phyloP scores from a whole-genome alignment of 75 land plant species.

The Pinus albicaulis region DNA sequence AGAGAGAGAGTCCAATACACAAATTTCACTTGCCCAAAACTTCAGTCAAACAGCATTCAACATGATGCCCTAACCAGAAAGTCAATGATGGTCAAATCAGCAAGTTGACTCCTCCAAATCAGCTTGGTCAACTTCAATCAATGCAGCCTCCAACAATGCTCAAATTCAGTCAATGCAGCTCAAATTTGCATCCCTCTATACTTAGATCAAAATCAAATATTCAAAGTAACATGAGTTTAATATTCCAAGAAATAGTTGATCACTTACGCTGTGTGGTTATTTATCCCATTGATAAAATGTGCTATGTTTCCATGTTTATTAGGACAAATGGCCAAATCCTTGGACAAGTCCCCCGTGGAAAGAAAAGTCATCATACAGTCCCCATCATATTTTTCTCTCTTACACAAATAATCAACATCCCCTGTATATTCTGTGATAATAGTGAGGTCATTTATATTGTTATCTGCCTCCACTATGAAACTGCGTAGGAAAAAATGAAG shows the following conservation, averaged over 20 bases:
- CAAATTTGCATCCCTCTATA: too few relatives aligned
- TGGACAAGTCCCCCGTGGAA: conserved; percentile 20
- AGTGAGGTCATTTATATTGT: conserved; percentile 45
- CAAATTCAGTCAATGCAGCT: too few relatives aligned
- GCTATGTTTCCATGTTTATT: conserved; percentile 57
- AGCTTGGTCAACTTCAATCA: too few relatives aligned
- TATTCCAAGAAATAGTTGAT: conserved; percentile 4
- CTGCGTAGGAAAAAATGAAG: conserved; percentile 15
- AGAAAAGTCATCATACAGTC: conserved; percentile 58
- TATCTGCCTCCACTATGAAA: conserved; percentile 51
- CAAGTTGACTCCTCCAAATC: too few relatives aligned
- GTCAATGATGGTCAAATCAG: too few relatives aligned
- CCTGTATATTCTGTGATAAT: conserved; percentile 51
- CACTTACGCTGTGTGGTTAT: conserved; percentile 41
- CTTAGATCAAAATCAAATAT: too few relatives aligned
- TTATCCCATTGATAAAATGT: conserved; percentile 52
- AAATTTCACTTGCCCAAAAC: too few relatives aligned
- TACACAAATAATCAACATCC: conserved; percentile 48
- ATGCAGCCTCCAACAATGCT: too few relatives aligned
- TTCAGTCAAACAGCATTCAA: too few relatives aligned
- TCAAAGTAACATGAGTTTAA: too few relatives aligned
- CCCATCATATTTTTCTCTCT: conserved; percentile 41
- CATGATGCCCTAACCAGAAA: too few relatives aligned
- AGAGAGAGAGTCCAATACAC: too few relatives aligned
- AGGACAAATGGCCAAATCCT: conserved; percentile 49